A percentile compares a stretch with the other conserved stretches of the same genome.
phyloP scores from a whole-genome alignment of 1,139 yeast genomes.

The Sugiyamaella japonica region DNA sequence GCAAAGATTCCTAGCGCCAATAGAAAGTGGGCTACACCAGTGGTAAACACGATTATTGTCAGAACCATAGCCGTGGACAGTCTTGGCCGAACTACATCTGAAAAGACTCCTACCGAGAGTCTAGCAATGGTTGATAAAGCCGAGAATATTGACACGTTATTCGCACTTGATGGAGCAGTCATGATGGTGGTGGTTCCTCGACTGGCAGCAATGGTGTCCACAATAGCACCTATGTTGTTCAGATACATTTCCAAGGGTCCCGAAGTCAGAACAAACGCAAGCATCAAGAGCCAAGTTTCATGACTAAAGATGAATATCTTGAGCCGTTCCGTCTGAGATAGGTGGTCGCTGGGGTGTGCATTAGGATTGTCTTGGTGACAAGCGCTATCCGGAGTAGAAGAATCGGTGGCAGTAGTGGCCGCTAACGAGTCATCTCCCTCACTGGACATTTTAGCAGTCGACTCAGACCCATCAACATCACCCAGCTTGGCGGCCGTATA shows the following conservation, averaged over 20 bases:
- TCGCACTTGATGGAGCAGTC: constrained; percentile 37
- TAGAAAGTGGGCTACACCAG: constrained; percentile 34
- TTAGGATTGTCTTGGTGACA: constrained; percentile 29
- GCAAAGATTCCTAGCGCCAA: constrained; percentile 45
- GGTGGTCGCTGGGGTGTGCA: constrained; percentile 44
- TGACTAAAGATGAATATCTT: constrained; percentile 57
- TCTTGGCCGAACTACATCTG: constrained; percentile 49
- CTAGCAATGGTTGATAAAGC: constrained; percentile 63
- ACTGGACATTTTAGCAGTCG: constrained; percentile 16
- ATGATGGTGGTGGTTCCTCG: constrained; percentile 14
- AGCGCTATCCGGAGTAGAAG: constrained; percentile 11
- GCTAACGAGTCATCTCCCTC: constrained; percentile 15
- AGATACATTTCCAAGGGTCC: constrained; percentile 91
- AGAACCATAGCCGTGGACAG: constrained; percentile 37
- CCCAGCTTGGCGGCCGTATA: constrained; percentile 30
- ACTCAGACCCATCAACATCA: constrained; percentile 24
- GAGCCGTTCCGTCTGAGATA: constrained; percentile 52
- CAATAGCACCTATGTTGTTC: constrained; percentile 74
- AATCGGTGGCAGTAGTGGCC: neutral
- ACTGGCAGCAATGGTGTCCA: constrained; percentile 33
- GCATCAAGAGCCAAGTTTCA: constrained; percentile 63
- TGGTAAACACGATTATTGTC: constrained; percentile 28
- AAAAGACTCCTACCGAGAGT: constrained; percentile 61
- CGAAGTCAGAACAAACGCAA: constrained; percentile 63
- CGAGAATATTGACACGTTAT: constrained; percentile 58